A percentile compares a stretch with the other conserved stretches of the same genome.
These are phyloP conservation scores for Chlamydomonas sphaeroides DNA, from an alignment of 139 green algal genomes.

Conservation along the genomic window DNA sequence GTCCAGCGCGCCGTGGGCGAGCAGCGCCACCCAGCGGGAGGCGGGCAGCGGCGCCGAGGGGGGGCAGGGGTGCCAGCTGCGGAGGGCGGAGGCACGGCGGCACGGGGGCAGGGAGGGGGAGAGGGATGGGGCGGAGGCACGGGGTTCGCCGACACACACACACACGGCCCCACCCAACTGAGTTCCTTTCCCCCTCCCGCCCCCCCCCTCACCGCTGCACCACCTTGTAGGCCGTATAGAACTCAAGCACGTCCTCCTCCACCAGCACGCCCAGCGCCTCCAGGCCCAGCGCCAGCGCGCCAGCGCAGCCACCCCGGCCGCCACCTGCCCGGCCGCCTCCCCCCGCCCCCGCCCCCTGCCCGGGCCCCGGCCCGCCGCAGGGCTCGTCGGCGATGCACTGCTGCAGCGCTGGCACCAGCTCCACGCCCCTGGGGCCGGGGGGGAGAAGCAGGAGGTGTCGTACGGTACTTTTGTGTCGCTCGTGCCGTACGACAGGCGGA, in stretches of 20 bases:
- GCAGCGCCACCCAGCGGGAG: constrained; percentile 58
- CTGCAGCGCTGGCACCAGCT: constrained; percentile 60
- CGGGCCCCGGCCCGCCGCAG: background rate
- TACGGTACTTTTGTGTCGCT: too few species aligned
- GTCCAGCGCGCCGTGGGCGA: constrained; percentile 54
- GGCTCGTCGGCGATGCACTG: constrained; percentile 2
- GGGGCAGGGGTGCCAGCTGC: constrained; percentile 46
- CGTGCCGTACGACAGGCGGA: too few species aligned
- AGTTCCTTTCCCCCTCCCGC: too few species aligned
- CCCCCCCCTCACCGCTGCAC: constrained; percentile 39
- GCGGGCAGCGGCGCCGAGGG: constrained; percentile 48
- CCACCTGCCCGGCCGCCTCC: too few species aligned
- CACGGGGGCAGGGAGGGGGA: too few species aligned
- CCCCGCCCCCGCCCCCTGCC: background rate
- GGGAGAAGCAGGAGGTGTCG: too few species aligned
- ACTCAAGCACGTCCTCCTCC: constrained; percentile 68
- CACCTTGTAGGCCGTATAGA: constrained; percentile 68
- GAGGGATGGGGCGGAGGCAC: too few species aligned
- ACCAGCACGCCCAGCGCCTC: constrained; percentile 52
- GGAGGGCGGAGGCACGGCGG: too few species aligned
- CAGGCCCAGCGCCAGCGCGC: constrained; percentile 54
- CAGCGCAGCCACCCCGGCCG: constrained; percentile 1
- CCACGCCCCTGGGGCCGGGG: constrained; percentile 48
- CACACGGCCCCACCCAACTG: background rate
- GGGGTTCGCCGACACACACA: too few species aligned